A percentile compares a stretch with the other conserved stretches of the same genome.
Conservation (phyloP, 2,329 filamentous ascomycete species). For the Clonostachys sp. region DNA sequence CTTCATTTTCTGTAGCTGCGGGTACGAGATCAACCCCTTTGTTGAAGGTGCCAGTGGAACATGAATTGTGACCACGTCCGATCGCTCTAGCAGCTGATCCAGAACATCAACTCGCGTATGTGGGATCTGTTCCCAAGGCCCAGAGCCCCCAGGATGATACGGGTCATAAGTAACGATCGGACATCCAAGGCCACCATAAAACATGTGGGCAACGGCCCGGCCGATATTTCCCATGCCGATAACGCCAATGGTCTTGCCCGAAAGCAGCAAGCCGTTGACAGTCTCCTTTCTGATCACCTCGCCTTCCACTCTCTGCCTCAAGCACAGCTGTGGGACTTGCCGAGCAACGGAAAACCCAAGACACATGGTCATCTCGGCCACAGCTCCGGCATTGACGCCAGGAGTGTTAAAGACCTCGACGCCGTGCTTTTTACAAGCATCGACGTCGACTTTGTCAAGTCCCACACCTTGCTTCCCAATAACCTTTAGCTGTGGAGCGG, state of each 20-base stretch:
- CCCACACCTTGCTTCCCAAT: conserved; percentile 38
- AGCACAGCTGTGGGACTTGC: conserved; percentile 19
- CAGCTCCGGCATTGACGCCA: conserved; percentile 32
- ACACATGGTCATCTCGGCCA: not conserved
- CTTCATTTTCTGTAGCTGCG: conserved; percentile 23
- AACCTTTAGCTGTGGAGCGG: conserved; percentile 25
- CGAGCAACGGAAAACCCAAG: conserved; percentile 23
- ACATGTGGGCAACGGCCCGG: conserved; percentile 24
- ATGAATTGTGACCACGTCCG: conserved; percentile 26
- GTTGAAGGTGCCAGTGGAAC: conserved; percentile 20
- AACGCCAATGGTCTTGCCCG: conserved; percentile 25
- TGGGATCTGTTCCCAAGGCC: conserved; percentile 13
- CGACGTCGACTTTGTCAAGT: conserved; percentile 32
- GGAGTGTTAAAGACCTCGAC: conserved; percentile 40
- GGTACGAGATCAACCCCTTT: conserved; percentile 16
- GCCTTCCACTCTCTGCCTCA: conserved; percentile 17
- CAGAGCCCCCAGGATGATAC: conserved; percentile 16
- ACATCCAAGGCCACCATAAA: conserved; percentile 24
- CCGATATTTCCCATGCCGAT: conserved; percentile 34
- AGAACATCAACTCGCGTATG: conserved; percentile 16
- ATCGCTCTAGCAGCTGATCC: conserved; percentile 17
- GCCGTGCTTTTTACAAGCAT: conserved; percentile 22
- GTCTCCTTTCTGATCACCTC: conserved; percentile 27
- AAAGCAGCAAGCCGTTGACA: conserved; percentile 29
- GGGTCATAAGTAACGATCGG: conserved; percentile 28